Evolutionary conservation across 352 stramenopile species (phyloP).

Genomic region (Globisporangium uncinulatum): DNA sequence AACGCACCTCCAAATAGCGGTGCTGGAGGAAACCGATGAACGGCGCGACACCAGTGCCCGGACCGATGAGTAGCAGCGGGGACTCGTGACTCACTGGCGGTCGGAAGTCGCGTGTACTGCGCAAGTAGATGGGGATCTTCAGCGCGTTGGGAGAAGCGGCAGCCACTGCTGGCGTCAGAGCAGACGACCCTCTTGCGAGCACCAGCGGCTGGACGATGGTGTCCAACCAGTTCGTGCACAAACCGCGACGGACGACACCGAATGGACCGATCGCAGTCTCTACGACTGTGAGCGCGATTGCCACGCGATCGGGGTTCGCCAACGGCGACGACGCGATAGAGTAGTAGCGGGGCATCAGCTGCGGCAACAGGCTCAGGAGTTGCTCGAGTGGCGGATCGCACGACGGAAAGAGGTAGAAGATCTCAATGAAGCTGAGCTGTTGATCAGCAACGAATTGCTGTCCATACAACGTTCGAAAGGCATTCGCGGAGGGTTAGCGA

Average conservation of each 20-base stretch:
- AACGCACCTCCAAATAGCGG: slow-evolving; percentile 33
- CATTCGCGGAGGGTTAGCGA: neutral
- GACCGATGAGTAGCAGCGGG: slow-evolving; percentile 93
- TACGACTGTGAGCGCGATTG: slow-evolving; percentile 91
- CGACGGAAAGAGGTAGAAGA: slow-evolving; percentile 92
- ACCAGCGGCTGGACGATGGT: slow-evolving; percentile 41
- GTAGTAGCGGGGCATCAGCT: slow-evolving; percentile 94
- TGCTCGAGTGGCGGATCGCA: slow-evolving; percentile 84
- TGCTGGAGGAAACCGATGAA: slow-evolving; percentile 97
- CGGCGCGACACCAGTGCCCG: slow-evolving; percentile 93
- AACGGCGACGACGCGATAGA: slow-evolving; percentile 93
- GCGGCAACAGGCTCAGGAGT: slow-evolving; percentile 82
- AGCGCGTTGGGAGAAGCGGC: slow-evolving; percentile 5
- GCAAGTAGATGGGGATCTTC: slow-evolving; percentile 86
- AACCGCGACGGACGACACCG: slow-evolving; percentile 32
- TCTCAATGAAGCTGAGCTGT: slow-evolving; percentile 85
- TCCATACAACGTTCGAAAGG: slow-evolving; percentile 5
- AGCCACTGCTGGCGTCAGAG: neutral
- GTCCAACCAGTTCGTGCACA: slow-evolving; percentile 69
- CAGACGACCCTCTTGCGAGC: neutral
- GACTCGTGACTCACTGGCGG: slow-evolving; percentile 74
- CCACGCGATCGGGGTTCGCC: slow-evolving; percentile 45
- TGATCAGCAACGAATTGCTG: slow-evolving; percentile 84
- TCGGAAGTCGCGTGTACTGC: slow-evolving; percentile 87
- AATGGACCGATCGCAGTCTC: slow-evolving; percentile 61